Conservation (phyloP, 2,329 filamentous ascomycete genomes). For the Neophaeococcomyces aloes region DNA sequence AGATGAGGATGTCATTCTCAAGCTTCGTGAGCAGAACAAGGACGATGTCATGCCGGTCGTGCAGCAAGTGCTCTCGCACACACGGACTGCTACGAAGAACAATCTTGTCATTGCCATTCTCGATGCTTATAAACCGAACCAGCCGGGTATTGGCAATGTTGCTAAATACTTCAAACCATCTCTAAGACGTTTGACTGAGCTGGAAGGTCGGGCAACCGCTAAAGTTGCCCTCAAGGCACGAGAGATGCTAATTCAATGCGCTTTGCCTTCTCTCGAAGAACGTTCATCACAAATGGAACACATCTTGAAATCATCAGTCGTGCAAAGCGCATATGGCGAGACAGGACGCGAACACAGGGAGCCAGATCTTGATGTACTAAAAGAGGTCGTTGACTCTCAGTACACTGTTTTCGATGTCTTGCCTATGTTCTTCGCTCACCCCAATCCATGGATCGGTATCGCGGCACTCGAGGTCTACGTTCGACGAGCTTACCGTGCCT, state of each 20-base stretch:
- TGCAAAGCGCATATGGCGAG: conserved; percentile 96
- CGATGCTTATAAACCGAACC: conserved; percentile 90
- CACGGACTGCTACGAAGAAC: conserved; percentile 85
- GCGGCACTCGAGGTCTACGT: conserved; percentile 94
- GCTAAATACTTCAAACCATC: conserved; percentile 75
- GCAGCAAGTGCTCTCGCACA: conserved; percentile 84
- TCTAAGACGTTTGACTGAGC: conserved; percentile 77
- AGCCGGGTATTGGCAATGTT: conserved; percentile 77
- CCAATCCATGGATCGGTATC: conserved; percentile 86
- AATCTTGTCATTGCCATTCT: conserved; percentile 83
- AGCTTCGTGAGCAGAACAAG: conserved; percentile 91
- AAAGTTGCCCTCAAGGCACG: conserved; percentile 97
- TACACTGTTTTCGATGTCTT: conserved; percentile 97
- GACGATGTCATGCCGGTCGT: conserved; percentile 79
- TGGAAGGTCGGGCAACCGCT: conserved; percentile 74
- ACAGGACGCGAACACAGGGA: conserved; percentile 93
- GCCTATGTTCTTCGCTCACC: conserved; percentile 87
- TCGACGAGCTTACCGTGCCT: conserved; percentile 91
- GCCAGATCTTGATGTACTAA: conserved; percentile 79
- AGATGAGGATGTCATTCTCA: conserved; percentile 87
- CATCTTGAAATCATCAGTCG: conserved; percentile 86
- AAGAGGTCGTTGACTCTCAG: conserved; percentile 96
- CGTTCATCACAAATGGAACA: conserved; percentile 95
- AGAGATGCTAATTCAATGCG: conserved; percentile 94
- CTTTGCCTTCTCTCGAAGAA: conserved; percentile 90